phyloP scores from a whole-genome alignment of 75 land plant genomes.

The Chamaecyparis obtusa region DNA sequence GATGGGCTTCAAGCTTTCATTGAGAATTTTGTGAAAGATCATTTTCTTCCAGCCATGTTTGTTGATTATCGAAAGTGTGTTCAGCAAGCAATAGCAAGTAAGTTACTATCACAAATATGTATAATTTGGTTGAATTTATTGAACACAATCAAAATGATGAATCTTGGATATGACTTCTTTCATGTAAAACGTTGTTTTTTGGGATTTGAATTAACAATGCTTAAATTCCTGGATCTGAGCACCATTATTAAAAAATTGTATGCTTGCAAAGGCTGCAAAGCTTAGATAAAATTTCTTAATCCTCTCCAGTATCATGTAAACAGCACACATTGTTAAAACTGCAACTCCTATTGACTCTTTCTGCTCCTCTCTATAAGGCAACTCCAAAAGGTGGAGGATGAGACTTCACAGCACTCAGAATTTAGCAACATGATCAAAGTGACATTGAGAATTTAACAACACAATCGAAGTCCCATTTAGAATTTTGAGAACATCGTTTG shows the following conservation, averaged over 20 bases:
- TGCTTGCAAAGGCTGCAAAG: neutral
- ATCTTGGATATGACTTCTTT: neutral
- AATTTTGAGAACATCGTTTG: no score
- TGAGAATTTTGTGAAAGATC: conserved; percentile 98
- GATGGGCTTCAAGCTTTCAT: conserved; percentile 88
- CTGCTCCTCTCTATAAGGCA: neutral
- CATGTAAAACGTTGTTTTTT: neutral
- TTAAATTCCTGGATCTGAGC: neutral
- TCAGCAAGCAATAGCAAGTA: conserved; percentile 96
- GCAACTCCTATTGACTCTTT: neutral
- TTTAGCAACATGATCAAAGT: neutral
- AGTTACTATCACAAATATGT: conserved; percentile 21
- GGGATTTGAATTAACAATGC: neutral
- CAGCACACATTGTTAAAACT: neutral
- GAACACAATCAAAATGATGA: neutral
- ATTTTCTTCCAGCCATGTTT: conserved; percentile 90
- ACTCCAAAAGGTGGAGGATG: neutral
- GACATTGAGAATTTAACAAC: no score
- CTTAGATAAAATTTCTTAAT: neutral
- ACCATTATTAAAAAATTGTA: neutral
- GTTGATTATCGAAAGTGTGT: conserved; percentile 96
- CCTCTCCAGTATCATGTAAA: neutral
- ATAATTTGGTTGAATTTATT: neutral
- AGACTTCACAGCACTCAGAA: neutral
- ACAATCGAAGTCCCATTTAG: no score